A percentile compares a stretch with the other conserved stretches of the same genome.
These are phyloP conservation scores for Sporothrix variecibatus DNA, from an alignment of 2,329 filamentous ascomycete genomes.

Conservation along the genomic window DNA sequence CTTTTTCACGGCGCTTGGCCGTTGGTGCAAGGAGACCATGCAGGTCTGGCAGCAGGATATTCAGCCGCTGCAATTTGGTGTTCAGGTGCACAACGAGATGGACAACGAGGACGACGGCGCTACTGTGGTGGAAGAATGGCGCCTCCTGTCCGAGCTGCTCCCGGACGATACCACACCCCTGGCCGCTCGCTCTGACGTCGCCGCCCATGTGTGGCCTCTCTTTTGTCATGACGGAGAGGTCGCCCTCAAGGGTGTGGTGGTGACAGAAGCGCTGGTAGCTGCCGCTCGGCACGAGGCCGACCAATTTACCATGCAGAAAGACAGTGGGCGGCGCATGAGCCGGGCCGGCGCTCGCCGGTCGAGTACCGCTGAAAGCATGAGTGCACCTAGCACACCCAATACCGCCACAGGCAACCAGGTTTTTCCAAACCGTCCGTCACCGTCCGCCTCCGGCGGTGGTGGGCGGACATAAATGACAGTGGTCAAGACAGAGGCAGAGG, in stretches of 20 bases:
- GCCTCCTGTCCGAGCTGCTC: background rate
- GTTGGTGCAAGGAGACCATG: background rate
- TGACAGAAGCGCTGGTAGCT: background rate
- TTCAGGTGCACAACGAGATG: background rate
- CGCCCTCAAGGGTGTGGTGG: background rate
- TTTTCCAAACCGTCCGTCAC: background rate
- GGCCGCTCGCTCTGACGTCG: background rate
- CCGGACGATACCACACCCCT: background rate
- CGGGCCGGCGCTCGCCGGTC: background rate
- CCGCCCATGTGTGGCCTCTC: constrained; percentile 19
- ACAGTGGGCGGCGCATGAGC: background rate
- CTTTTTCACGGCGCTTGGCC: background rate
- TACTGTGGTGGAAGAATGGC: background rate
- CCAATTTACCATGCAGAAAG: background rate
- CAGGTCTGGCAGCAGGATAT: background rate
- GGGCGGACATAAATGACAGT: background rate
- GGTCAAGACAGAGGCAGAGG: background rate
- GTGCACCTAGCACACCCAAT: background rate
- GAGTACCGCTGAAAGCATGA: background rate
- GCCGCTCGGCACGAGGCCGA: background rate
- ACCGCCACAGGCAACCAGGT: background rate
- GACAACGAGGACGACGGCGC: background rate
- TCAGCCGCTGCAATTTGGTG: background rate
- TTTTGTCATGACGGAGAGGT: constrained; percentile 1
- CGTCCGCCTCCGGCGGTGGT: constrained; percentile 4